Evolutionary conservation across 2,329 filamentous ascomycete genomes (phyloP).

Genomic region (Clonostachys chloroleuca): DNA sequence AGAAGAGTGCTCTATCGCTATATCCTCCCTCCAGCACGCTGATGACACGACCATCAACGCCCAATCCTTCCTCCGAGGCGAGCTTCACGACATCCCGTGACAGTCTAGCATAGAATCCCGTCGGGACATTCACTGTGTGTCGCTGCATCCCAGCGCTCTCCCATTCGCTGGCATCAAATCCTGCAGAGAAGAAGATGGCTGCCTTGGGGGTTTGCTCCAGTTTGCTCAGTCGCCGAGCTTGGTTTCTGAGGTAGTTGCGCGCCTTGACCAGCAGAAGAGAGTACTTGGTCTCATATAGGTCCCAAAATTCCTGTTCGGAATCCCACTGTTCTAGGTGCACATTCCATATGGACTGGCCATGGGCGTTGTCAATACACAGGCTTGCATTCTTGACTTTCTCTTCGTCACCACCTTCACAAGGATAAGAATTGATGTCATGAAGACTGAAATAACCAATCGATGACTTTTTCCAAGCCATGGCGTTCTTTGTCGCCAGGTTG

Average conservation of each 20-base stretch:
- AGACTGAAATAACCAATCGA: constrained; percentile 94
- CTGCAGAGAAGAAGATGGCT: constrained; percentile 91
- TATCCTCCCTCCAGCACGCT: constrained; percentile 96
- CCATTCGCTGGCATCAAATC: constrained; percentile 96
- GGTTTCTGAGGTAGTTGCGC: constrained; percentile 67
- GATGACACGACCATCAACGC: constrained; percentile 79
- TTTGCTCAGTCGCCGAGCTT: constrained; percentile 61
- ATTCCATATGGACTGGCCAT: constrained; percentile 94
- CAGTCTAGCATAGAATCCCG: constrained; percentile 90
- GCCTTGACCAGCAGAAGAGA: constrained; percentile 74
- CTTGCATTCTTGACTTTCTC: constrained; percentile 94
- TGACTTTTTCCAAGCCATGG: constrained; percentile 72
- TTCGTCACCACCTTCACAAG: constrained; percentile 89
- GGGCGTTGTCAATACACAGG: constrained; percentile 88
- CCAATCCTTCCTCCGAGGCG: constrained; percentile 72
- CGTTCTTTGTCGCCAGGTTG: constrained; percentile 59
- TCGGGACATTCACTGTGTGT: constrained; percentile 93
- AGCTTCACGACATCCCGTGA: constrained; percentile 80
- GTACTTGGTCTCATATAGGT: constrained; percentile 78
- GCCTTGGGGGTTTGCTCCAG: constrained; percentile 65
- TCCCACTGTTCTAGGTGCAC: constrained; percentile 89
- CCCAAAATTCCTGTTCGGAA: constrained; percentile 81
- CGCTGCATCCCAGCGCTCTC: constrained; percentile 91
- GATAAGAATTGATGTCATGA: constrained; percentile 98
- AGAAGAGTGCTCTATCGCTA: constrained; percentile 84